phyloP scores from a whole-genome alignment of 495 filamentous ascomycete species.

The Podospora fimiseda region DNA sequence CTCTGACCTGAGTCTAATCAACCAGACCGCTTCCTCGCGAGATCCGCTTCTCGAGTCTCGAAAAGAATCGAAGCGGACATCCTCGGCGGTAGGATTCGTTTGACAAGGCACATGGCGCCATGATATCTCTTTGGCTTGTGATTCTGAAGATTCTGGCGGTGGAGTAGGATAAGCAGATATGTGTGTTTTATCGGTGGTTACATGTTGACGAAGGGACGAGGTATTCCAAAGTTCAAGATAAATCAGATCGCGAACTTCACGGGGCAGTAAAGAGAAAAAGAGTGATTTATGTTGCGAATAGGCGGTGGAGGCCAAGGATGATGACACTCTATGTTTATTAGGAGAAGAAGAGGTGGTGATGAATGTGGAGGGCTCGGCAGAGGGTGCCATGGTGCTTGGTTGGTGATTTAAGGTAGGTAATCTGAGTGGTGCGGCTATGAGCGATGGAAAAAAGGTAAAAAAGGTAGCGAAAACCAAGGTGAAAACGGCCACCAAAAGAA shows the following conservation, averaged over 20 bases:
- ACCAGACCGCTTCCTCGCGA: slow-evolving; percentile 8
- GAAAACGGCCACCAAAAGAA: too few relatives aligned
- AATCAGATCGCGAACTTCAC: slow-evolving; percentile 25
- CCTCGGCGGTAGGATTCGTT: slow-evolving; percentile 3
- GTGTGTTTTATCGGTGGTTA: neutral
- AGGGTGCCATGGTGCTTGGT: too few relatives aligned
- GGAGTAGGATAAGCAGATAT: neutral
- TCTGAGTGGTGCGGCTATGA: too few relatives aligned
- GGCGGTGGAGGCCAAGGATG: neutral
- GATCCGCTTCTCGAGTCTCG: neutral
- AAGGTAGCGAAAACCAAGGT: too few relatives aligned
- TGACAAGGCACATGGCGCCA: slow-evolving; percentile 13
- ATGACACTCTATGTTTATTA: neutral
- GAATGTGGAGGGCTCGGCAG: too few relatives aligned
- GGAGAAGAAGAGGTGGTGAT: too few relatives aligned
- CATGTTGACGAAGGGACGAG: neutral
- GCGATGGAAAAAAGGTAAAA: too few relatives aligned
- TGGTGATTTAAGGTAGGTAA: too few relatives aligned
- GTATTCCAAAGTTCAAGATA: slow-evolving; percentile 19
- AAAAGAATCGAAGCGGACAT: slow-evolving; percentile 12
- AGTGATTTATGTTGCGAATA: slow-evolving; percentile 14
- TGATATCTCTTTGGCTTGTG: neutral
- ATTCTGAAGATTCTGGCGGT: too few relatives aligned
- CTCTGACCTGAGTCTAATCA: slow-evolving; percentile 13
- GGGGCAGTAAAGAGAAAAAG: slow-evolving; percentile 23